These are phyloP conservation scores for Phytophthora ramorum DNA, from an alignment of 352 stramenopile genomes.

Conservation along the genomic window DNA sequence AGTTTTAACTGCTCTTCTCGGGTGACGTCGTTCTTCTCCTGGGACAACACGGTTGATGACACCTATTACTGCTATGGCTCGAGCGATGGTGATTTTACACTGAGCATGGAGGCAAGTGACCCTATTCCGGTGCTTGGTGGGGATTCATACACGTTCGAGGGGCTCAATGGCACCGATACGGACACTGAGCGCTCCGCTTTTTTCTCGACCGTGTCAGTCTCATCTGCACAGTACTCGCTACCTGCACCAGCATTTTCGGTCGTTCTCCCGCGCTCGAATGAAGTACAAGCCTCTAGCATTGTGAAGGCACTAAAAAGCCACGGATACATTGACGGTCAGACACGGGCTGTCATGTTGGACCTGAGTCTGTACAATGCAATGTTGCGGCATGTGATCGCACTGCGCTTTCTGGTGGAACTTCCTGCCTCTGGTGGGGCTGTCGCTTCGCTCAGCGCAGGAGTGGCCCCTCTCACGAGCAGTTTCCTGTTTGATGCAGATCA, in stretches of 20 bases:
- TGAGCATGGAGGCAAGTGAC: slow-evolving; percentile 4
- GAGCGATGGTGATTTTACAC: slow-evolving; percentile 23
- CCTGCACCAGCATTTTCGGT: slow-evolving; percentile 55
- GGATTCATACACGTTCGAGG: slow-evolving; percentile 36
- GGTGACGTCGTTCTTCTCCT: slow-evolving; percentile 37
- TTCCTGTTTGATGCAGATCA: slow-evolving; percentile 47
- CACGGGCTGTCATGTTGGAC: slow-evolving; percentile 53
- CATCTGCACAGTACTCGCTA: slow-evolving; percentile 26
- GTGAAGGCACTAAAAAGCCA: slow-evolving; percentile 37
- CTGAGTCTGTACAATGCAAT: slow-evolving; percentile 60
- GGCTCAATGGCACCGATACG: slow-evolving; percentile 46
- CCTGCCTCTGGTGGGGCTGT: slow-evolving; percentile 48
- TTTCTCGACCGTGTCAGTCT: slow-evolving; percentile 50
- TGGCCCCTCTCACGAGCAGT: slow-evolving; percentile 48
- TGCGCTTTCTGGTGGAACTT: slow-evolving; percentile 62
- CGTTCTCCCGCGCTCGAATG: slow-evolving; percentile 38
- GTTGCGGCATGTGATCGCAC: slow-evolving; percentile 42
- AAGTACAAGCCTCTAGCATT: slow-evolving; percentile 14
- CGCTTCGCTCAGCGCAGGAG: slow-evolving; percentile 25
- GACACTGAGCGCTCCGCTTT: slow-evolving; percentile 33
- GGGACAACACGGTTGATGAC: neutral
- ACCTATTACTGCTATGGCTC: slow-evolving; percentile 21
- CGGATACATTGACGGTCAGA: slow-evolving; percentile 49
- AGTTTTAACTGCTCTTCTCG: slow-evolving; percentile 43
- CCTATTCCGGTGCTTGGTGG: slow-evolving; percentile 14